A percentile compares a stretch with the other conserved stretches of the same genome.
phyloP scores from a whole-genome alignment of 2,329 filamentous ascomycete species.

The Verticillium dahliae region DNA sequence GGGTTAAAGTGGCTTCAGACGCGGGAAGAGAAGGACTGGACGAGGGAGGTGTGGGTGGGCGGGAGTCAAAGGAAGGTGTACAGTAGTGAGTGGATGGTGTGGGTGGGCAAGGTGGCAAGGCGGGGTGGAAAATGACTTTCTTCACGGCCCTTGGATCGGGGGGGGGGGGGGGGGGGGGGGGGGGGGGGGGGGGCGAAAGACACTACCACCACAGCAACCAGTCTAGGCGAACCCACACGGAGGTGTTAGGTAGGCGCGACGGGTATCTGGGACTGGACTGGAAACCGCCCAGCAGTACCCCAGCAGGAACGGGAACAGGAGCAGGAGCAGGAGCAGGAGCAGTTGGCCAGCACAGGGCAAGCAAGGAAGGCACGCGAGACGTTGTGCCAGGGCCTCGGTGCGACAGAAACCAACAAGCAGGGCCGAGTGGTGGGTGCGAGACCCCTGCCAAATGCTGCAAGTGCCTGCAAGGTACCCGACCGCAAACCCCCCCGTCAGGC shows the following conservation, averaged over 20 bases:
- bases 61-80: not conserved
- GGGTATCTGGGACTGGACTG: not conserved
- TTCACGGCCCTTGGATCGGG: not conserved
- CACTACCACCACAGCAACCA: not conserved
- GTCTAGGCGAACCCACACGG: not conserved
- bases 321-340: too few relatives aligned
- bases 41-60: not conserved
- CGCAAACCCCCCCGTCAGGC: not conserved
- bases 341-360: not conserved
- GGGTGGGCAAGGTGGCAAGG: not conserved
- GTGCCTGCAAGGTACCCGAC: slow-evolving; percentile 1
- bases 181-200: not conserved
- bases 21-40: not conserved
- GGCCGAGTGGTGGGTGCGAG: not conserved
- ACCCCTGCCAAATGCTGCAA: not conserved
- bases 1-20: not conserved
- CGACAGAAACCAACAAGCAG: not conserved
- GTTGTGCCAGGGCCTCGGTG: not conserved
- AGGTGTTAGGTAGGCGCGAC: not conserved
- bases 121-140: not conserved
- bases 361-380: not conserved
- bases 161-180: not conserved
- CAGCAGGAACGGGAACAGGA: not conserved
- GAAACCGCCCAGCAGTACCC: not conserved
- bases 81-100: not conserved